Conservation (phyloP, 2,329 filamentous ascomycete genomes). For the Fusarium subglutinans region DNA sequence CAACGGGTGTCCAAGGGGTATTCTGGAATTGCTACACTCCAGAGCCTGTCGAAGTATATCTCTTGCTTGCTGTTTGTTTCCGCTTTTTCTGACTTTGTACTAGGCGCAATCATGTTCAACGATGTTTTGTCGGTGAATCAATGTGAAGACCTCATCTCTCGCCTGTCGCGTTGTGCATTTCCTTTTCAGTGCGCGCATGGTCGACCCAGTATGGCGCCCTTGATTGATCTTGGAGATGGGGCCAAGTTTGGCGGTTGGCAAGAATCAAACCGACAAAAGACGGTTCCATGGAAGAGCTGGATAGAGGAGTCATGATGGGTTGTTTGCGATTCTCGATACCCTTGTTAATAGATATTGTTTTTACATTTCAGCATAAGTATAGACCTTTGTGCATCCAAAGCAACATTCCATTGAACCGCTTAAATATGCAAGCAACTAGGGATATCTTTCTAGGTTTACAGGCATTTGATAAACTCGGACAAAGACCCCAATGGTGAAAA, state of each 20-base stretch:
- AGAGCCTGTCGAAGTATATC: slow-evolving; percentile 74
- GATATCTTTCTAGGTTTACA: slow-evolving; percentile 15
- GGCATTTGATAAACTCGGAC: not conserved
- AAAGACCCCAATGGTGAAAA: slow-evolving; percentile 16
- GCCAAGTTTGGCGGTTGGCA: slow-evolving; percentile 42
- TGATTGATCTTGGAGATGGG: slow-evolving; percentile 60
- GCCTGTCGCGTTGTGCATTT: slow-evolving; percentile 71
- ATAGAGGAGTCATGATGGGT: slow-evolving; percentile 1
- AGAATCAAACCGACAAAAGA: slow-evolving; percentile 21
- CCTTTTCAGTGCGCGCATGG: slow-evolving; percentile 90
- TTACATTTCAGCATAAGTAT: not conserved
- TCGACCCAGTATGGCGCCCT: slow-evolving; percentile 70
- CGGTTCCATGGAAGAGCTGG: slow-evolving; percentile 33
- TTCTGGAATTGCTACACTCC: slow-evolving; percentile 81
- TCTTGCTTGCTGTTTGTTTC: not conserved
- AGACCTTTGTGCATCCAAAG: not conserved
- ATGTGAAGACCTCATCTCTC: slow-evolving; percentile 65
- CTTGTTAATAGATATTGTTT: not conserved
- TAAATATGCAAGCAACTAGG: not conserved
- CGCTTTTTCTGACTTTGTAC: slow-evolving; percentile 9
- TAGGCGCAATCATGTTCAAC: slow-evolving; percentile 84
- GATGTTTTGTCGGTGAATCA: slow-evolving; percentile 68
- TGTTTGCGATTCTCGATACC: not conserved
- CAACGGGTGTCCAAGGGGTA: slow-evolving; percentile 75
- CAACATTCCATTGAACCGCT: not conserved